Conservation (phyloP, 1,284 basidiomycete species). For the Ustilago curta region DNA sequence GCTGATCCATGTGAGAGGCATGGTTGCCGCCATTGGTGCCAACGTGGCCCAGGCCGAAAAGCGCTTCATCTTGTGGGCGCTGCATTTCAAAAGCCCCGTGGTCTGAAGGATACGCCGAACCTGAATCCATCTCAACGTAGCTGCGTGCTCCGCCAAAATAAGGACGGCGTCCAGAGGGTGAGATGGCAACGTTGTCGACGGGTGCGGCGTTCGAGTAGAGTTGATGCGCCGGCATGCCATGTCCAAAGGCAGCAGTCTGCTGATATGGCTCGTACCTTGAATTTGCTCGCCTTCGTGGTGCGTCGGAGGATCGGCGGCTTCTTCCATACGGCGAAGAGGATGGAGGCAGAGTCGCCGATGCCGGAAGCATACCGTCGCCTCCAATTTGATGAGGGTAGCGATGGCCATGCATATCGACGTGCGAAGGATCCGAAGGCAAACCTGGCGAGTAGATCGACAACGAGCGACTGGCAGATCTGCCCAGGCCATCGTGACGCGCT, state of each 20-base stretch:
- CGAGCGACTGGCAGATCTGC: slow-evolving; percentile 24
- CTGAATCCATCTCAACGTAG: slow-evolving; percentile 16
- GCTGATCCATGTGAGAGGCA: slow-evolving; percentile 13
- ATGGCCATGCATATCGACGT: slow-evolving; percentile 26
- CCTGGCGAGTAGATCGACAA: slow-evolving; percentile 35
- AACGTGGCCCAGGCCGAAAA: slow-evolving; percentile 16
- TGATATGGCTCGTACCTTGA: slow-evolving; percentile 45
- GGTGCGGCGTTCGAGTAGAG: slow-evolving; percentile 17
- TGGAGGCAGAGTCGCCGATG: slow-evolving; percentile 20
- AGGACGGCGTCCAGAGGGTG: slow-evolving; percentile 26
- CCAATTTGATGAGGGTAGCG: slow-evolving; percentile 49
- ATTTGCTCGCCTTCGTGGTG: slow-evolving; percentile 33
- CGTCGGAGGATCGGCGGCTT: slow-evolving; percentile 34
- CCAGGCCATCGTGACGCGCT: slow-evolving; percentile 26
- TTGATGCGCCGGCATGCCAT: slow-evolving; percentile 14
- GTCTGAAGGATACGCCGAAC: slow-evolving; percentile 8
- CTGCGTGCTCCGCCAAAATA: slow-evolving; percentile 11
- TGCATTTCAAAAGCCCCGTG: slow-evolving; percentile 10
- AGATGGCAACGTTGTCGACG: slow-evolving; percentile 16
- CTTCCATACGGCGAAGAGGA: slow-evolving; percentile 16
- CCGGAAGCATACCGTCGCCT: slow-evolving; percentile 34
- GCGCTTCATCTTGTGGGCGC: slow-evolving; percentile 25
- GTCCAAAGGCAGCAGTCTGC: slow-evolving; percentile 9
- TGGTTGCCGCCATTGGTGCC: slow-evolving; percentile 9
- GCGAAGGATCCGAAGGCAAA: slow-evolving; percentile 13